Percentiles rank a stretch among this genome's conserved stretches.
Evolutionary conservation across 2,329 filamentous ascomycete species (phyloP).

Genomic region (Talaromyces marneffei): DNA sequence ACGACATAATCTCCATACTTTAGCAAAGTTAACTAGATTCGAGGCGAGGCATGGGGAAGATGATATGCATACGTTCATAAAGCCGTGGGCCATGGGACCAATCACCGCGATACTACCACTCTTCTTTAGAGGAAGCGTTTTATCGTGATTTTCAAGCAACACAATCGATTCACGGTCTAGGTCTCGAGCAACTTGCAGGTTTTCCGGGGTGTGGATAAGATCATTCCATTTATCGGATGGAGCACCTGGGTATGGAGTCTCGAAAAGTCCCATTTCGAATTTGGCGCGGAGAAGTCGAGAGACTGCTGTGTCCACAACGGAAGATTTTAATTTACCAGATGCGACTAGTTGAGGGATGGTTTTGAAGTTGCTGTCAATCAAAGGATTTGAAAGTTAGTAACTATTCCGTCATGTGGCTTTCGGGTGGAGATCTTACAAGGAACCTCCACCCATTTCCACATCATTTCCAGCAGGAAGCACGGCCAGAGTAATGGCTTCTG

Average conservation of each 20-base stretch:
- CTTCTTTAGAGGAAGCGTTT: constrained; percentile 52
- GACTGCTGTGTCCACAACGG: constrained; percentile 61
- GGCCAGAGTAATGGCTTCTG: constrained; percentile 58
- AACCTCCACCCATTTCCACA: constrained; percentile 70
- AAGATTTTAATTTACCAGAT: constrained; percentile 54
- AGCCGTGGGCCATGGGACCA: constrained; percentile 67
- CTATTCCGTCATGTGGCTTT: background rate
- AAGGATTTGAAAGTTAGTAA: background rate
- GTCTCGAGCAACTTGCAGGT: constrained; percentile 54
- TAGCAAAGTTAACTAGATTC: constrained; percentile 15
- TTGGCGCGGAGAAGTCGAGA: constrained; percentile 61
- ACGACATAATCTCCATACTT: constrained; percentile 71
- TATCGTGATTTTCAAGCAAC: constrained; percentile 54
- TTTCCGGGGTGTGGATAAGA: constrained; percentile 57
- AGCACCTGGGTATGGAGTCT: constrained; percentile 60
- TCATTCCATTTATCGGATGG: constrained; percentile 50
- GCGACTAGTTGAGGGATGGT: constrained; percentile 60
- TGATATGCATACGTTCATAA: constrained; percentile 55
- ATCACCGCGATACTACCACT: constrained; percentile 66
- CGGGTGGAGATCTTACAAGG: constrained; percentile 41
- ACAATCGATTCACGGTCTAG: constrained; percentile 61
- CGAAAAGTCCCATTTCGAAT: constrained; percentile 65
- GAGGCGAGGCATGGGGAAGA: background rate
- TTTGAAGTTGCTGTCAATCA: constrained; percentile 51
- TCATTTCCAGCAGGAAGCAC: constrained; percentile 64